Percentiles rank a stretch among this genome's conserved stretches.
These are phyloP conservation scores for Emericellopsis cladophorae DNA, from an alignment of 2,329 filamentous ascomycete genomes.

Conservation along the genomic window DNA sequence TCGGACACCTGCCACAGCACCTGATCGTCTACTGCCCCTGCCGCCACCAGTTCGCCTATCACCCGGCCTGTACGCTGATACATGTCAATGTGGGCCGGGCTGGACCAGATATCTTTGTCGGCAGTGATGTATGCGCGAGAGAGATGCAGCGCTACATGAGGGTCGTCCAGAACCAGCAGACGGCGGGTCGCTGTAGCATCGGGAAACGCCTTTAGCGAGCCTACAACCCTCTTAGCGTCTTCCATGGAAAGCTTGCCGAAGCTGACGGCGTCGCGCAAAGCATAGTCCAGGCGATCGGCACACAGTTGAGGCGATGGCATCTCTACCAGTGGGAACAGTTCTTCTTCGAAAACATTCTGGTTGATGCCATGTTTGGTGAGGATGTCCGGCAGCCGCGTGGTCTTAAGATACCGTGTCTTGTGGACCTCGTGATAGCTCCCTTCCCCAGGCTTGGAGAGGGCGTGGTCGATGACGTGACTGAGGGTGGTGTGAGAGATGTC, in stretches of 20 bases:
- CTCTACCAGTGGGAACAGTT: slow-evolving; percentile 23
- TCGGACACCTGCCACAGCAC: slow-evolving; percentile 20
- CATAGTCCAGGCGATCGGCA: slow-evolving; percentile 25
- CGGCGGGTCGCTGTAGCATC: slow-evolving; percentile 9
- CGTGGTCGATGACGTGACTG: slow-evolving; percentile 25
- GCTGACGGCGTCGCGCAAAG: slow-evolving; percentile 19
- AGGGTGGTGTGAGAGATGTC: slow-evolving; percentile 24
- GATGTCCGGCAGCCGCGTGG: slow-evolving; percentile 18
- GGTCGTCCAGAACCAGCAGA: slow-evolving; percentile 17
- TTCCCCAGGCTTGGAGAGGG: slow-evolving; percentile 19
- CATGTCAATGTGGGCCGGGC: slow-evolving; percentile 19
- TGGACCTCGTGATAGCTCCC: slow-evolving; percentile 25
- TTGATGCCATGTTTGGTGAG: slow-evolving; percentile 17
- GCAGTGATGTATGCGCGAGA: slow-evolving; percentile 17
- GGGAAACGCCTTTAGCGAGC: slow-evolving; percentile 15
- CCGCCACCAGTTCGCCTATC: slow-evolving; percentile 13
- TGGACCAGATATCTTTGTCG: slow-evolving; percentile 23
- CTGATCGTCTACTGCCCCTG: slow-evolving; percentile 12
- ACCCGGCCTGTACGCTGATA: slow-evolving; percentile 17
- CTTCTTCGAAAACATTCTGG: slow-evolving; percentile 18
- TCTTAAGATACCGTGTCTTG: slow-evolving; percentile 20
- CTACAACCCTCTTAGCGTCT: slow-evolving; percentile 13
- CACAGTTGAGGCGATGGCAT: slow-evolving; percentile 22
- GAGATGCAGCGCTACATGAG: slow-evolving; percentile 14
- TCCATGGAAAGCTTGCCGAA: slow-evolving; percentile 16